Evolutionary conservation across 1,139 yeast genomes (phyloP).

Genomic region (Candida neerlandica): DNA sequence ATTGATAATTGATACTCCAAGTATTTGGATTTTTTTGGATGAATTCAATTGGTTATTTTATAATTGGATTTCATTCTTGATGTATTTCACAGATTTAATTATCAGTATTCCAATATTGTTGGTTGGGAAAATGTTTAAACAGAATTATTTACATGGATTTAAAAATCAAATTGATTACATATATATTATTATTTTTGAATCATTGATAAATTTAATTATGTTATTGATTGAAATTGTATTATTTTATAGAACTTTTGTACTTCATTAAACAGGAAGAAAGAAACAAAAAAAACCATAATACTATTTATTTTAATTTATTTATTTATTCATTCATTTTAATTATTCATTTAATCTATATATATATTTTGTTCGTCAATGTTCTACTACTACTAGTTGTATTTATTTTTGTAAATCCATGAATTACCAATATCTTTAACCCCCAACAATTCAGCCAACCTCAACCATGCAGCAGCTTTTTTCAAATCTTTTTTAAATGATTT

Average conservation of each 20-base stretch:
- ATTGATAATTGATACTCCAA: conserved; percentile 13
- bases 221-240: conserved; percentile 1
- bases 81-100: not conserved
- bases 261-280: not conserved
- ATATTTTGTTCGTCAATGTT: not conserved
- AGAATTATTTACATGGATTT: conserved; percentile 21
- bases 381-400: conserved; percentile 45
- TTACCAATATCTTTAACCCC: conserved; percentile 71
- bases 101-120: conserved; percentile 7
- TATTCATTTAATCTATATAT: too few species aligned
- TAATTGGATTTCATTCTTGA: conserved; percentile 1
- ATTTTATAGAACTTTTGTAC: conserved; percentile 2
- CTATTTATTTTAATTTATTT: not conserved
- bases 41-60: conserved; percentile 13
- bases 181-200: conserved; percentile 10
- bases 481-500: conserved; percentile 59
- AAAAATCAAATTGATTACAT: conserved; percentile 10
- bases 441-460: conserved; percentile 63
- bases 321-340: too few species aligned
- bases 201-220: conserved; percentile 6
- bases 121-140: conserved; percentile 20
- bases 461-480: conserved; percentile 70
- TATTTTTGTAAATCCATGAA: conserved; percentile 77
- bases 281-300: not conserved
- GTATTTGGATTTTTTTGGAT: conserved; percentile 14